Evolutionary conservation across 140 eudicot species (phyloP), one percentile per base, ranked within the genome.

Genomic region (Senecio squalidus): DNA sequence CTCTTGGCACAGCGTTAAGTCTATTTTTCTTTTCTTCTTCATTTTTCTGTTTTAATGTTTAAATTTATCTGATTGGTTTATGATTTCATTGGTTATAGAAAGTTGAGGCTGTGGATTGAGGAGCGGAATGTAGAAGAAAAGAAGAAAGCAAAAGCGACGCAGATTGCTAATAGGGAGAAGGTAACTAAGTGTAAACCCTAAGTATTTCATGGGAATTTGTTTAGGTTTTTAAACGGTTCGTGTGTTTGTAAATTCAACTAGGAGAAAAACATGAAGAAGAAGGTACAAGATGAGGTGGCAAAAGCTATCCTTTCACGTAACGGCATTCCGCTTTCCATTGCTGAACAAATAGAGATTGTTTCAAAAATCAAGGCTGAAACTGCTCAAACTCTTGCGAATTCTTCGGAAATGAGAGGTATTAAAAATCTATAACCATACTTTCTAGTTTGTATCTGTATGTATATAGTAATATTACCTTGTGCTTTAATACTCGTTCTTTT

Each of bases 71-170:
- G 27, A 45, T 44, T 41, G 7, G 22, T 49, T 53, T 27, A 34
- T 45, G 28, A 8, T 45, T 62, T 34, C 39, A 14, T 68, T 60
- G 26, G 41, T 50, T 22, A 16, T 45, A 84, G 94, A 31, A 78
- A 67, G 49, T 20, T 84, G 57, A 80, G 88, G 59, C 64, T 54
- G 56, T 84, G 88, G 88, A 80, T 84, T 36, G 80, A 77, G n/a
- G 64, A 80, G 36, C 80, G 54, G 53, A 80, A 80, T 40, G 30
- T 40, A 22, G 74, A 60, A 45, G 80, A 76, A 56, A 62, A 53
- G 53, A 80, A 74, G 78, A 69, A 71, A 68, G 74, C 72, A 4
- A 74, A 64, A 73, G 80, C 70, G 68, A 67, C 10, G 45, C 15
- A 51, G 61, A 51, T 46, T 67, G 84, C 74, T 51, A 76, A 73